Percentiles rank a stretch among this genome's conserved stretches.
These are phyloP conservation scores for Sungouiella thailandica DNA, from an alignment of 805 yeast genomes.

Conservation along the genomic window DNA sequence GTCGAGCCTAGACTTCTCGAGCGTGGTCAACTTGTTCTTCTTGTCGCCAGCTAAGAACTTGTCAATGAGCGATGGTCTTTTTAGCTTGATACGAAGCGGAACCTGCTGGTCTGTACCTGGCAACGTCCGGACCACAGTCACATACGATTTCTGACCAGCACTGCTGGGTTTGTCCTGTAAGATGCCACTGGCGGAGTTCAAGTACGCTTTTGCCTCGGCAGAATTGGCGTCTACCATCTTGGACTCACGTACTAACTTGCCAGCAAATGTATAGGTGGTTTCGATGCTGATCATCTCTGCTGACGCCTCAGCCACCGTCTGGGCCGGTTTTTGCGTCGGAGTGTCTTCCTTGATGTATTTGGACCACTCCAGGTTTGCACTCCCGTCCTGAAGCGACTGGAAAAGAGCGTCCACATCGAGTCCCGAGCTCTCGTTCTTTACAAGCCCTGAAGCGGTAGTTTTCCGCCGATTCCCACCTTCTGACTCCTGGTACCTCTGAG, in stretches of 20 bases:
- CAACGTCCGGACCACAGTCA: constrained; percentile 30
- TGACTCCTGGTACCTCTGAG: constrained; percentile 47
- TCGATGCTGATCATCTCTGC: constrained; percentile 52
- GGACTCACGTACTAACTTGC: constrained; percentile 71
- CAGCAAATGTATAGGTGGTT: constrained; percentile 84
- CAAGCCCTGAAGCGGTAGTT: constrained; percentile 9
- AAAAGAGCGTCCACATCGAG: constrained; percentile 33
- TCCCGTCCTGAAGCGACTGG: constrained; percentile 9
- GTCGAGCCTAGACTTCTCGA: constrained; percentile 89
- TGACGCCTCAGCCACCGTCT: neutral
- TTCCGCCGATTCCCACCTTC: neutral
- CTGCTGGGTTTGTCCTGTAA: constrained; percentile 4
- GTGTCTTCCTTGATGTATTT: constrained; percentile 13
- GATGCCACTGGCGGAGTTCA: constrained; percentile 47
- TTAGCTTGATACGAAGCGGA: constrained; percentile 49
- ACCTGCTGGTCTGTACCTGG: constrained; percentile 28
- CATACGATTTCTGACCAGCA: constrained; percentile 20
- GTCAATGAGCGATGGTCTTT: constrained; percentile 71
- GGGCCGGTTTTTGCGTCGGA: constrained; percentile 1
- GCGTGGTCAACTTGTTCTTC: constrained; percentile 72
- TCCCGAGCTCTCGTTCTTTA: constrained; percentile 14
- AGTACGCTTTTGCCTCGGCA: constrained; percentile 82
- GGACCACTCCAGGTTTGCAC: constrained; percentile 11
- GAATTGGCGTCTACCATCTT: constrained; percentile 72
- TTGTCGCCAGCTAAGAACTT: constrained; percentile 65